Evolutionary conservation across 495 filamentous ascomycete species (phyloP).

Genomic region (Bombardia bombarda): DNA sequence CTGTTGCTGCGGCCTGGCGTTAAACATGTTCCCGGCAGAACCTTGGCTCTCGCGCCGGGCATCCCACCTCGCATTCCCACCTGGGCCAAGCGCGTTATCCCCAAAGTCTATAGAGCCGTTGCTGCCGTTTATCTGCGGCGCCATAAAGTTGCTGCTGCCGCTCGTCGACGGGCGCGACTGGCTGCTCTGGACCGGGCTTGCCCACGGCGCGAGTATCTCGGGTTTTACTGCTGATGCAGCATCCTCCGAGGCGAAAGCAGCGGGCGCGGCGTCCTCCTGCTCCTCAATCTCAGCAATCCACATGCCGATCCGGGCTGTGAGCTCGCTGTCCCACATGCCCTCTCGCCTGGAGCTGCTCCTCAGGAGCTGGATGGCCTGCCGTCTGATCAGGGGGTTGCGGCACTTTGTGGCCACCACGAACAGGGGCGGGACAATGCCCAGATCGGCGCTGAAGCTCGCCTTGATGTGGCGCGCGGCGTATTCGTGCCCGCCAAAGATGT

Average conservation of each 20-base stretch:
- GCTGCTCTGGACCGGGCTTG: constrained; percentile 19
- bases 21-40: constrained; percentile 5
- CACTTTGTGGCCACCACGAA: constrained; percentile 53
- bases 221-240: not conserved
- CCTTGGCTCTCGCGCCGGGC: constrained; percentile 22
- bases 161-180: constrained; percentile 26
- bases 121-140: not conserved
- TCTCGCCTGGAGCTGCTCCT: constrained; percentile 47
- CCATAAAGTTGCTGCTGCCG: constrained; percentile 8
- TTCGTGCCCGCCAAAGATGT: constrained; percentile 33
- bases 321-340: constrained; percentile 55
- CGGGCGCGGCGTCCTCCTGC: constrained; percentile 24
- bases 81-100: constrained; percentile 31
- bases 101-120: constrained; percentile 24
- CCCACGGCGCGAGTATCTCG: constrained; percentile 11
- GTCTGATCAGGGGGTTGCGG: constrained; percentile 45
- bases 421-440: constrained; percentile 47
- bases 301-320: constrained; percentile 45
- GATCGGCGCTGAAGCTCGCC: constrained; percentile 44
- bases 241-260: too few relatives aligned
- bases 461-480: constrained; percentile 41
- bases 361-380: constrained; percentile 49
- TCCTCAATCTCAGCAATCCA: constrained; percentile 53
- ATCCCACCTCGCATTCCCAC: constrained; percentile 32
- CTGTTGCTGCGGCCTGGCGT: not conserved